Evolutionary conservation across 768 basidiomycete species (phyloP), one percentile per base, ranked within the genome.

Genomic region (Termitomyces sp.): DNA sequence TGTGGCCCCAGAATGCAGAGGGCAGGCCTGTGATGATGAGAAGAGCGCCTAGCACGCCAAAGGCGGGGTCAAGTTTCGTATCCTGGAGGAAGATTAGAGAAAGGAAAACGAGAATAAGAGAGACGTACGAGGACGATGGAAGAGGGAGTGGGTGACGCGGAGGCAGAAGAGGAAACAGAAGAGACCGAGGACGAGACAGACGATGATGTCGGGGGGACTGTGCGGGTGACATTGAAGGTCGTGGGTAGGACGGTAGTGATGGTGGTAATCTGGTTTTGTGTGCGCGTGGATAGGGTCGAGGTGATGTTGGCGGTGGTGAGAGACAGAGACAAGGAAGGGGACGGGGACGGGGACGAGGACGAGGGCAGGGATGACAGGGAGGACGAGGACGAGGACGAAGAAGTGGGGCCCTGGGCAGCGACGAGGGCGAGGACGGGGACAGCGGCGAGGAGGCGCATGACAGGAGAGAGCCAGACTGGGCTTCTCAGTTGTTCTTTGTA

Each of bases 1-100:
- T 96, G 75, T 94, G 93, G 22, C 95, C 95, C 74, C 91, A 87
- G 63, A 93, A 92, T 3, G 91, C 90, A 53, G 91, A 90, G 9
- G 93, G 92, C 6, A 95, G 76, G 47, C 95, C 95, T 9, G 91
- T 93, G 49, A 97, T 66, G 63, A 97, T 93, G 68, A 98, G 84
- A 59, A 97, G 72, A 5, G 83, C 90, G 47, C 95, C 95, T 16
- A 94, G 79, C 31, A 94, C 90, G 51, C 86, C 94, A 71, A 95
- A 98, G 16, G 86, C 94, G 27, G 92, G 91, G 66, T 93, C 90
- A 37, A 96, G 74, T 67, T 74, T 80, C 20, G 94, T 93, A 22
- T 77, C 82, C 77, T 78, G 57, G 24, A 41, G 31, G 22, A 32
- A 10, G 31, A 18, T 67, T 59, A 73, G 63, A 72, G 71, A 58